Percentiles rank a stretch among this genome's conserved stretches.
phyloP scores from a whole-genome alignment of 495 filamentous ascomycete species.

The Aspergillus coremiiformis region DNA sequence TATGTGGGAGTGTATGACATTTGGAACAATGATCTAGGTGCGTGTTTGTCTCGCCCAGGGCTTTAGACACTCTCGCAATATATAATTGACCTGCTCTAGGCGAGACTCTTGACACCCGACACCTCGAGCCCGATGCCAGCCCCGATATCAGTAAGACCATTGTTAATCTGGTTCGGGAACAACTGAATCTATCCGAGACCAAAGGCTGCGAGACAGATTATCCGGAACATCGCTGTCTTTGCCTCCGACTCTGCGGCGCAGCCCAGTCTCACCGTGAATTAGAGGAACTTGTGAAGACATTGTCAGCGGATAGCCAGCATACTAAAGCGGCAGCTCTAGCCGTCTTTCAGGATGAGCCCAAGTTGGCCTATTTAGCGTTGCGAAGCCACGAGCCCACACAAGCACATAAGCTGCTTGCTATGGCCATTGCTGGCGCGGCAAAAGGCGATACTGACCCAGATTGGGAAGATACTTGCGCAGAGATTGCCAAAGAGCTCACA shows the following conservation, averaged over 20 bases:
- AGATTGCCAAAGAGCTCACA: conserved; percentile 56
- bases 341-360: conserved; percentile 62
- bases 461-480: conserved; percentile 49
- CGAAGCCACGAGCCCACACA: conserved; percentile 37
- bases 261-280: conserved; percentile 54
- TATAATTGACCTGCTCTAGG: conserved; percentile 20
- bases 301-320: conserved; percentile 54
- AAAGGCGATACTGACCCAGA: conserved; percentile 48
- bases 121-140: conserved; percentile 20
- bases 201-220: conserved; percentile 52
- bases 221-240: conserved; percentile 69
- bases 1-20: conserved; percentile 76
- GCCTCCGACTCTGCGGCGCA: conserved; percentile 71
- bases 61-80: background rate
- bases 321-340: conserved; percentile 78
- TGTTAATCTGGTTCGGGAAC: conserved; percentile 37
- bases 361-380: conserved; percentile 42
- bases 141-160: conserved; percentile 44
- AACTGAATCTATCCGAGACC: conserved; percentile 40
- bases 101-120: conserved; percentile 26
- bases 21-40: conserved; percentile 71
- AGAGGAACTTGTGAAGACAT: conserved; percentile 51
- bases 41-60: background rate
- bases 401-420: conserved; percentile 44
- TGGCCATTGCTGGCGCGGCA: conserved; percentile 47